Percentiles rank a stretch among this genome's conserved stretches.
These are phyloP conservation scores for Fusarium haematococcum DNA, from an alignment of 2,329 filamentous ascomycete genomes.

Conservation along the genomic window DNA sequence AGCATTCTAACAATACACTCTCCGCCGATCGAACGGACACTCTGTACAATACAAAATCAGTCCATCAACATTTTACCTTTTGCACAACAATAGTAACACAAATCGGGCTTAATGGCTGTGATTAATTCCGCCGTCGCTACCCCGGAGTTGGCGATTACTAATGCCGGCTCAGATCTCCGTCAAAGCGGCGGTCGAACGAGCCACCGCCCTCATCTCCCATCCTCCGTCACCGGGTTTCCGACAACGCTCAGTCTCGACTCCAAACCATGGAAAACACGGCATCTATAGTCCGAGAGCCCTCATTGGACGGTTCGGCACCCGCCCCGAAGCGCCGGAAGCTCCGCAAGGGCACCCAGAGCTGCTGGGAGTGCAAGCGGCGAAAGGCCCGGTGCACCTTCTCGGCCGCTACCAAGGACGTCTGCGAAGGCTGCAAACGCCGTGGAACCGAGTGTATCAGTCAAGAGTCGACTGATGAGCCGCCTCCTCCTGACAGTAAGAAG, in stretches of 20 bases:
- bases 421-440: slow-evolving; percentile 59
- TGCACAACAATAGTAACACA: neutral
- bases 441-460: slow-evolving; percentile 60
- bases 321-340: slow-evolving; percentile 45
- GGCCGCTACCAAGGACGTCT: slow-evolving; percentile 51
- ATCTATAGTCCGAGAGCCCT: neutral
- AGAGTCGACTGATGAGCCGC: slow-evolving; percentile 54
- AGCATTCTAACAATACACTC: neutral
- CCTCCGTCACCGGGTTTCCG: neutral
- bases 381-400: slow-evolving; percentile 64
- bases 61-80: neutral
- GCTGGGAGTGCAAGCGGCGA: slow-evolving; percentile 69
- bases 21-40: slow-evolving; percentile 7
- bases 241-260: neutral
- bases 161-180: slow-evolving; percentile 19
- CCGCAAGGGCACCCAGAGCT: slow-evolving; percentile 68
- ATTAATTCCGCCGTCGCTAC: neutral
- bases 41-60: neutral
- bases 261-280: slow-evolving; percentile 19
- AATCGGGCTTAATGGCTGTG: neutral
- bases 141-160: slow-evolving; percentile 15
- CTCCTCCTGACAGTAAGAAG: slow-evolving; percentile 23
- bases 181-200: slow-evolving; percentile 31
- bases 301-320: slow-evolving; percentile 16
- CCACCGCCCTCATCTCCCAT: neutral